These are phyloP conservation scores for Apiospora koreana DNA, from an alignment of 2,329 filamentous ascomycete genomes.

Conservation along the genomic window DNA sequence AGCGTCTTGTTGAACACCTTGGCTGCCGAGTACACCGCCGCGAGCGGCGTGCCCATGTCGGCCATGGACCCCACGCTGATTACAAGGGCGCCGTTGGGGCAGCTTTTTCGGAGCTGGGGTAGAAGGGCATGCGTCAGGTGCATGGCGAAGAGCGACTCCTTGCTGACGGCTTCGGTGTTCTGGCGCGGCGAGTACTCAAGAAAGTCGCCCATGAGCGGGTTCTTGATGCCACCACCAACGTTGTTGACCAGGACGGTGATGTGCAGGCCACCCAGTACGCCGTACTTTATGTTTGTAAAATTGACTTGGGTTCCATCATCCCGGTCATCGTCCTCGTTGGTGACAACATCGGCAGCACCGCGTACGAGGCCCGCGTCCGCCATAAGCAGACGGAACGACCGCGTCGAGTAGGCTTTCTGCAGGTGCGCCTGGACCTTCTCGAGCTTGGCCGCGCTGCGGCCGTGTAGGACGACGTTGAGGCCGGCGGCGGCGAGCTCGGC, in stretches of 20 bases:
- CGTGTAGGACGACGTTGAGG: slow-evolving; percentile 83
- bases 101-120: not conserved
- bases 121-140: not conserved
- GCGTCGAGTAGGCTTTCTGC: slow-evolving; percentile 8
- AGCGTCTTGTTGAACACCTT: not conserved
- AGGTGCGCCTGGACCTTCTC: slow-evolving; percentile 62
- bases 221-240: not conserved
- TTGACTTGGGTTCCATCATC: not conserved
- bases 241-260: not conserved
- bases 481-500: slow-evolving; percentile 78
- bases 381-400: not conserved
- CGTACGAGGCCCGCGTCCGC: not conserved
- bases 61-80: not conserved
- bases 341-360: not conserved
- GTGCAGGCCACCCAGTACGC: not conserved
- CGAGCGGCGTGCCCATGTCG: not conserved
- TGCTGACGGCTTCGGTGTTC: not conserved
- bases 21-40: not conserved
- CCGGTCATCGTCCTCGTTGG: not conserved
- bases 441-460: slow-evolving; percentile 76
- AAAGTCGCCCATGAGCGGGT: not conserved
- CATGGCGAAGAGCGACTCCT: not conserved
- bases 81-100: not conserved
- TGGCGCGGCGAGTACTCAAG: not conserved
- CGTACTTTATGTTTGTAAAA: not conserved